Base-by-base conservation (phyloP, 2,329 filamentous ascomycete species). In the Cercospora zeina region DNA sequence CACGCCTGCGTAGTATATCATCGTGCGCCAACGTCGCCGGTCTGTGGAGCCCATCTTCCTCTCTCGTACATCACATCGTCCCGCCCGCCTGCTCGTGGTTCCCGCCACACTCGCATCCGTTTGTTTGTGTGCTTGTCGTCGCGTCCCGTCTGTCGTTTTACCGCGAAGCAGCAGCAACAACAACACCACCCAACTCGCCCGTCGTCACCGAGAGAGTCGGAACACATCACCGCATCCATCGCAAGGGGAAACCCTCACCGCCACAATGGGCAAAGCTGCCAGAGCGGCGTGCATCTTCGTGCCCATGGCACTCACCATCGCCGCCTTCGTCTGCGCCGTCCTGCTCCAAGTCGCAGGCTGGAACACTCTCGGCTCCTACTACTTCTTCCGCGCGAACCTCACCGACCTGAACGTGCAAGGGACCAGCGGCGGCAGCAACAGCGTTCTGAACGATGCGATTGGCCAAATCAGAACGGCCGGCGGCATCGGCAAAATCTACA, bases 231-330 rank as follows among this genome's bases (percentile, higher is more conserved):
- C n/a, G n/a, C 11, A 39, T 36, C 16, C n/a, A 14, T 37, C n/a
- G n/a, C 11, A 13, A 39, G 19, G 24, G 24, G 49, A 14, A 42
- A 54, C 45, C n/a, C n/a, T n/a, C 31, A 61, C 58, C 60, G 57
- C 63, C 57, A 80, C 65, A 34, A 90, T 89, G 87, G 87, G 86
- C 66, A 87, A 88, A 79, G 82, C 85, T 73, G 93, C 91, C 69
- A 86, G 93, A 73, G 86, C 93, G 71, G 81, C 90, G 76, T 97
- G 92, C 79, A 95, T 97, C 78, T 85, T 90, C 78, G 81, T 92
- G 80, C 93, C 93, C 64, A 92, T 96, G 78, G 81, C 85, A 67
- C 84, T 96, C 72, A 93, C 91, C 19, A 79, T 95, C 70, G 89
- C 84, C 66, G 88, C 89, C 62, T 81, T 97, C 71, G 79, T 95